A percentile compares a stretch with the other conserved stretches of the same genome.
phyloP scores from a whole-genome alignment of 1,139 yeast genomes.

The Pichia sp. region DNA sequence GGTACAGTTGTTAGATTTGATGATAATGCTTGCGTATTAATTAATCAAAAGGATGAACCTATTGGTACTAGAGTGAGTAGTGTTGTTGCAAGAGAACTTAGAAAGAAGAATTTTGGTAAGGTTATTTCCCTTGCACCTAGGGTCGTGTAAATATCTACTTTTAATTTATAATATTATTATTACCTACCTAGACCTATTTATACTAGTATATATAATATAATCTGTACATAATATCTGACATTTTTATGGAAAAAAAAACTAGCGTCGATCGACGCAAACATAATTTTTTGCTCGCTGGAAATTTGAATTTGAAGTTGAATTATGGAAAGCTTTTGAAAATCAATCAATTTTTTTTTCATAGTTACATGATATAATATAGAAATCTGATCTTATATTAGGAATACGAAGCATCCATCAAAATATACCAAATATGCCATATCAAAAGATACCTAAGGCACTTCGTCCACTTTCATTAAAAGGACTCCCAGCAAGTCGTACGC shows the following conservation, averaged over 20 bases:
- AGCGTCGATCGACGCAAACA: neutral
- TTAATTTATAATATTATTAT: neutral
- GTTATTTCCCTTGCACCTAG: conserved; percentile 88
- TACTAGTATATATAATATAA: neutral
- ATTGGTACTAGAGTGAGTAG: conserved; percentile 90
- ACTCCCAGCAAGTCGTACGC: conserved; percentile 27
- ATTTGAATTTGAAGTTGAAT: too few relatives aligned
- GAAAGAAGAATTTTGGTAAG: conserved; percentile 78
- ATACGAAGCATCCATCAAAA: too few relatives aligned
- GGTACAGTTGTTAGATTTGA: conserved; percentile 86
- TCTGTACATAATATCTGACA: neutral
- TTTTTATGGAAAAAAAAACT: neutral
- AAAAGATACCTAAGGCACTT: conserved; percentile 15
- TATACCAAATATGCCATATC: conserved; percentile 17
- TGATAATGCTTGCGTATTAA: conserved; percentile 94
- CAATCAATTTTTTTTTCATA: neutral
- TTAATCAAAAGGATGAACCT: conserved; percentile 85
- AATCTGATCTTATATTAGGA: too few relatives aligned
- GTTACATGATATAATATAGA: too few relatives aligned
- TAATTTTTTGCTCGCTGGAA: too few relatives aligned
- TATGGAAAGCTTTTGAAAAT: too few relatives aligned
- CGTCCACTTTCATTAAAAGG: conserved; percentile 27
- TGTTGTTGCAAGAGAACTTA: conserved; percentile 87
- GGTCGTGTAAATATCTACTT: conserved; percentile 31
- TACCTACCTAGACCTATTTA: too few relatives aligned